Base-by-base conservation (phyloP, 768 basidiomycete genomes). In the Mycena epipterygia region DNA sequence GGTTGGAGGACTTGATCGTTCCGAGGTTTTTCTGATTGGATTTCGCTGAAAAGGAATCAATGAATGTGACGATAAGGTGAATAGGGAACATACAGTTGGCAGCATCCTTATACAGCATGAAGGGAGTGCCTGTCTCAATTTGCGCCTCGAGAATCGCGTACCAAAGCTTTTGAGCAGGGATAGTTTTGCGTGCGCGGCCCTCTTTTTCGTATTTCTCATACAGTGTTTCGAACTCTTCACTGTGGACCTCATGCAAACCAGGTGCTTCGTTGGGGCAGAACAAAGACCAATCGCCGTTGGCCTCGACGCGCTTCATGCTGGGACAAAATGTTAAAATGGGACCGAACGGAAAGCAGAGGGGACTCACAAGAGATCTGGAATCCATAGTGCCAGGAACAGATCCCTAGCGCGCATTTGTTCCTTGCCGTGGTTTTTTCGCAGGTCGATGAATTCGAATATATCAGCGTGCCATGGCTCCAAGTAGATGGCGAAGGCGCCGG, bases 401-500 rank as follows among this genome's bases (percentile, higher is more conserved):
- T 99, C 98, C 44, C 98, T 91, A n/a, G 98, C 98, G 71, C 98
- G 95, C 37, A 91, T 91, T 82, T 99, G 97, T 81, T 99, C 98
- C 81, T 99, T 99, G 63, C 98, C 98, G 75, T 99, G 97, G 79
- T 99, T 99, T 89, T 99, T 99, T 76, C 98, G 89, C 55, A 99
- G 88, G 79, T 99, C 97, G 75, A 99, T 88, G 85, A 99, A 99
- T 67, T 98, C 97, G 76, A 99, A 98, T 79, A 99, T 82, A 81
- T 99, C 98, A 17, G 95, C 90, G 79, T 99, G 98, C 98, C 98
- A 99, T 14, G 98, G 98, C 83, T 99, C 98, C 78, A 99, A 87
- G 84, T 99, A 99, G 81, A 99, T 94, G n/a, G 98, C 95, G 75
- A 99, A 99, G 2, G 98, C 98, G 72, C 98, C 98, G 1, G 98